Conservation (phyloP, 2,329 filamentous ascomycete species). For the Fusarium kyushuense region DNA sequence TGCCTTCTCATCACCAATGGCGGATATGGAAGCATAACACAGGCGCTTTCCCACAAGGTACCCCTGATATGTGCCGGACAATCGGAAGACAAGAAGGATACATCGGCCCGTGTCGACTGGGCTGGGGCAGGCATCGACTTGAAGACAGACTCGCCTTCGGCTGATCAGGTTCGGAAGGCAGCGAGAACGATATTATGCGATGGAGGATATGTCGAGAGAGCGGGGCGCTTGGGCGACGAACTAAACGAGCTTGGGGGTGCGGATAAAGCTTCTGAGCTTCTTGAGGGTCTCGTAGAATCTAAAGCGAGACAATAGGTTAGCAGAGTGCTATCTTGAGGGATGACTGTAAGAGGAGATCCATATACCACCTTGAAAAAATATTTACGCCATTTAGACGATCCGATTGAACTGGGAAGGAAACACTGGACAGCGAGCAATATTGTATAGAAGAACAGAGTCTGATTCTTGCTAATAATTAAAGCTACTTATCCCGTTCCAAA, state of each 20-base stretch:
- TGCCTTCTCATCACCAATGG: constrained; percentile 54
- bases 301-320: not conserved
- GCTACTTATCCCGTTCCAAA: not conserved
- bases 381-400: not conserved
- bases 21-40: constrained; percentile 55
- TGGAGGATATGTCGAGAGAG: constrained; percentile 39
- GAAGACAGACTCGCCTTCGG: constrained; percentile 52
- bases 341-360: not conserved
- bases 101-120: constrained; percentile 51
- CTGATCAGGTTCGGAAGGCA: constrained; percentile 43
- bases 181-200: constrained; percentile 46
- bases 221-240: constrained; percentile 44
- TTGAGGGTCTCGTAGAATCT: constrained; percentile 46
- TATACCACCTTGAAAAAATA: not conserved
- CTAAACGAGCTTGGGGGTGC: constrained; percentile 48
- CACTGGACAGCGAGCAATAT: not conserved
- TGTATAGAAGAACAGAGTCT: not conserved
- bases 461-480: not conserved
- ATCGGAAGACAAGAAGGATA: constrained; percentile 55
- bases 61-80: constrained; percentile 54
- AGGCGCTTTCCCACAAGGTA: constrained; percentile 52
- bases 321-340: not conserved
- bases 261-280: constrained; percentile 42
- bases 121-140: constrained; percentile 53
- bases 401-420: not conserved